A percentile compares a stretch with the other conserved stretches of the same genome.
Evolutionary conservation across 2,329 filamentous ascomycete species (phyloP).

Genomic region (Penicillium sp.): DNA sequence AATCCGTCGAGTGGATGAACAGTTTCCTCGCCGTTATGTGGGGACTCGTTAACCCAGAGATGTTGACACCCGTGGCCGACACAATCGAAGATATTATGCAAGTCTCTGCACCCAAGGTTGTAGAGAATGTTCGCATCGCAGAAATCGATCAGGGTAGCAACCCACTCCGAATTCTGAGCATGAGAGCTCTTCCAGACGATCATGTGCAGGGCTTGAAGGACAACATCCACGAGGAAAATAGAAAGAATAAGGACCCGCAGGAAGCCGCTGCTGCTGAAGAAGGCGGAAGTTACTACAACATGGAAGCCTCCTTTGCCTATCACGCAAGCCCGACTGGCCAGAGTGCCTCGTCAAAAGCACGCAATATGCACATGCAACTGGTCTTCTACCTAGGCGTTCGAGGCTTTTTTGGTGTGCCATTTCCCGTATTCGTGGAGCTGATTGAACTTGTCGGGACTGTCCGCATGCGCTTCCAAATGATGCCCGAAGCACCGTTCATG

Average conservation of each 20-base stretch:
- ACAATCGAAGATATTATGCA: constrained; percentile 96
- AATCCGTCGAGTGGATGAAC: constrained; percentile 97
- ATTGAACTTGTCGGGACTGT: constrained; percentile 86
- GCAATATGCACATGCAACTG: constrained; percentile 96
- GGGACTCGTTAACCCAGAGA: constrained; percentile 91
- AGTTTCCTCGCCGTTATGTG: constrained; percentile 79
- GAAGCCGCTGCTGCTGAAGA: constrained; percentile 87
- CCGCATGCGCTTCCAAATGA: constrained; percentile 77
- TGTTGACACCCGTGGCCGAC: constrained; percentile 90
- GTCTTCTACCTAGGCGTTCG: constrained; percentile 91
- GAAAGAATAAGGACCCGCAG: constrained; percentile 78
- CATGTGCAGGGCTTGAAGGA: constrained; percentile 81
- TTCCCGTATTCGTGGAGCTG: constrained; percentile 88
- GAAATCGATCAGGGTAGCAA: constrained; percentile 94
- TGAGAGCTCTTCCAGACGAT: constrained; percentile 78
- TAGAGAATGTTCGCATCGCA: constrained; percentile 92
- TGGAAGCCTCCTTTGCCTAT: constrained; percentile 88
- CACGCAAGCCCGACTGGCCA: constrained; percentile 74
- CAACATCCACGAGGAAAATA: constrained; percentile 74
- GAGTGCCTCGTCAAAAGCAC: constrained; percentile 74
- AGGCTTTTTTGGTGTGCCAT: constrained; percentile 82
- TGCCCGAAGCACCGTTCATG: constrained; percentile 86
- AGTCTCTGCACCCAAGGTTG: constrained; percentile 83
- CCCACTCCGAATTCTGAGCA: constrained; percentile 80
- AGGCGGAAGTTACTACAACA: constrained; percentile 87